Percentiles rank a stretch among this genome's conserved stretches.
These are phyloP conservation scores for Umbelopsis ramanniana DNA, from an alignment of 192 early-diverging fungal species.

Conservation along the genomic window DNA sequence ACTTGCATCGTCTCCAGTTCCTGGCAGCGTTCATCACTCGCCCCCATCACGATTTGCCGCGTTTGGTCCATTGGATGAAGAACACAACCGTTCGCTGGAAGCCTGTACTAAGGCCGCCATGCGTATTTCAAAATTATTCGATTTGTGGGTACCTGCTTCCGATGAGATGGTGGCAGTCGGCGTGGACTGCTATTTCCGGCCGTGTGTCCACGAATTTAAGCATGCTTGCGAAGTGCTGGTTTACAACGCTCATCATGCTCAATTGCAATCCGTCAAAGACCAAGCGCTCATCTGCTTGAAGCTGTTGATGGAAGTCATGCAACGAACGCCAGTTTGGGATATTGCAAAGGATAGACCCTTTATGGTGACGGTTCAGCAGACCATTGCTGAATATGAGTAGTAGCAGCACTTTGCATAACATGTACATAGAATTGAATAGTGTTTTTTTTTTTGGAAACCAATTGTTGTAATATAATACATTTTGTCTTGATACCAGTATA, in stretches of 20 bases:
- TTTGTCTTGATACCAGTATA: constrained; percentile 4
- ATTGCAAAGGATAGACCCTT: constrained; percentile 40
- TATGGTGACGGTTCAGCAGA: constrained; percentile 30
- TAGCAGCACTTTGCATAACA: background rate
- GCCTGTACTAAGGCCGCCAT: constrained; percentile 37
- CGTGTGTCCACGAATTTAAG: constrained; percentile 42
- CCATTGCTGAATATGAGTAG: background rate
- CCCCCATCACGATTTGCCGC: background rate
- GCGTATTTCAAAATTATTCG: constrained; percentile 35
- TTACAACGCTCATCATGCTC: constrained; percentile 29
- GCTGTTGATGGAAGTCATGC: constrained; percentile 21
- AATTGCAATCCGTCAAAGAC: constrained; percentile 11
- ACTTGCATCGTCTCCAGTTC: background rate
- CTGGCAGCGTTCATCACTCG: background rate
- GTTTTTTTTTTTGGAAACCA: background rate
- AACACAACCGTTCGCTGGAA: constrained; percentile 23
- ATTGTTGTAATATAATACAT: constrained; percentile 23
- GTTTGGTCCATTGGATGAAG: background rate
- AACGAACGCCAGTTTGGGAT: constrained; percentile 34
- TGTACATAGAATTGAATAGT: background rate
- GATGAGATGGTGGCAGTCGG: background rate
- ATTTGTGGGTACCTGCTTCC: constrained; percentile 28
- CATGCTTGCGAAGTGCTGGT: constrained; percentile 41
- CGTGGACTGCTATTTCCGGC: constrained; percentile 42
- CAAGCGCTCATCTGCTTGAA: constrained; percentile 29